Evolutionary conservation across 495 filamentous ascomycete species (phyloP).

Genomic region (Aspergillus haitiensis): DNA sequence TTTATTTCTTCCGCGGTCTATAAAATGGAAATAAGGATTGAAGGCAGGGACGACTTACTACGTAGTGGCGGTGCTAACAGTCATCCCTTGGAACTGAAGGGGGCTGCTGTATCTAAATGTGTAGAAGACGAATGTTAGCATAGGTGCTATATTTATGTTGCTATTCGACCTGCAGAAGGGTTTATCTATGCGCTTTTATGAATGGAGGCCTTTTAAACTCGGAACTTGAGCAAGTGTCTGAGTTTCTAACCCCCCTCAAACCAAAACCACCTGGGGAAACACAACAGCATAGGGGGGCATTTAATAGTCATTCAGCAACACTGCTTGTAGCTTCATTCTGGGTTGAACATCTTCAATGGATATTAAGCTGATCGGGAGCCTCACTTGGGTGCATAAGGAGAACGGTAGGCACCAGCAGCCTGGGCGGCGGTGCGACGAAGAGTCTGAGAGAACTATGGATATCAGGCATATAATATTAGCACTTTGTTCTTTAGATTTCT

Average conservation of each 20-base stretch:
- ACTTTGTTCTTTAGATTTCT: conserved; percentile 4
- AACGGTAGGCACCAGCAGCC: conserved; percentile 34
- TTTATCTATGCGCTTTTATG: no score
- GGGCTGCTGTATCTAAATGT: conserved; percentile 51
- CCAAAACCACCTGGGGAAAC: no score
- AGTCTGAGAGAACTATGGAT: conserved; percentile 42
- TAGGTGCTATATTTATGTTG: neutral
- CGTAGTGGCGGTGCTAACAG: conserved; percentile 40
- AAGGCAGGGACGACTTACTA: conserved; percentile 45
- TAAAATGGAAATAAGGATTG: conserved; percentile 4
- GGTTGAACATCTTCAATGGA: neutral
- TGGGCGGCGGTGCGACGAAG: conserved; percentile 47
- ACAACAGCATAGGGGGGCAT: no score
- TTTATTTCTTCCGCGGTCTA: neutral
- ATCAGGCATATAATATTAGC: conserved; percentile 27
- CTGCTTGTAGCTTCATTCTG: no score
- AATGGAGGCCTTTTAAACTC: no score
- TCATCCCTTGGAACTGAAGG: conserved; percentile 53
- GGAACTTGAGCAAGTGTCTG: no score
- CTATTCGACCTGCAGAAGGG: neutral
- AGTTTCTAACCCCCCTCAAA: no score
- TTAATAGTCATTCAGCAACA: no score
- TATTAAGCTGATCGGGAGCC: conserved; percentile 19
- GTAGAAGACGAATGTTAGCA: conserved; percentile 4
- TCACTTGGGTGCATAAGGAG: conserved; percentile 48